phyloP scores from a whole-genome alignment of 2,329 filamentous ascomycete species.

The Knufia fluminis region DNA sequence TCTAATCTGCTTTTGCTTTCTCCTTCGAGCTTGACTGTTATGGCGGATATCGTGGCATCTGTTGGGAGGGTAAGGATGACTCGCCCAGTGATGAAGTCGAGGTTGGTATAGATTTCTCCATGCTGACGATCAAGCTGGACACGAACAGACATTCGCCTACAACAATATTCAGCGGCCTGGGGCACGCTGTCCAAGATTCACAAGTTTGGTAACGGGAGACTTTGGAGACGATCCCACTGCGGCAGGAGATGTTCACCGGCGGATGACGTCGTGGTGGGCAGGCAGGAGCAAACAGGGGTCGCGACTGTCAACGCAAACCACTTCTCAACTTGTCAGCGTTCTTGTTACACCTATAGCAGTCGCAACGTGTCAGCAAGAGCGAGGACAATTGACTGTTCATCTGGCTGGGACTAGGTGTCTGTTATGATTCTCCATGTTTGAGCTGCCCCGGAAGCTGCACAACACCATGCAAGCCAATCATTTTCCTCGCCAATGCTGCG shows the following conservation, averaged over 20 bases:
- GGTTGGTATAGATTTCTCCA: conserved; percentile 37
- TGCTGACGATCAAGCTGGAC: conserved; percentile 36
- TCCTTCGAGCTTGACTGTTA: conserved; percentile 42
- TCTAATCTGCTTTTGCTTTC: conserved; percentile 39
- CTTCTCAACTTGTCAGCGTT: not conserved
- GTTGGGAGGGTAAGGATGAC: conserved; percentile 34
- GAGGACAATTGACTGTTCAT: too few species aligned
- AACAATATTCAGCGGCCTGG: not conserved
- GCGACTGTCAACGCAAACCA: too few species aligned
- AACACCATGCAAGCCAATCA: not conserved
- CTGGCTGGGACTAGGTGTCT: too few species aligned
- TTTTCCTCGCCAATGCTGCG: conserved; percentile 1
- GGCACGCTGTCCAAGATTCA: not conserved
- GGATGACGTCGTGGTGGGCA: not conserved
- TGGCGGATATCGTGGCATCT: conserved; percentile 36
- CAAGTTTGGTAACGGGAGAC: not conserved
- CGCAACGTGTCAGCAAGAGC: too few species aligned
- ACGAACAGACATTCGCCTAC: conserved; percentile 34
- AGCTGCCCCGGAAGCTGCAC: not conserved
- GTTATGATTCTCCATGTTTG: not conserved
- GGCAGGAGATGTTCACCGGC: not conserved
- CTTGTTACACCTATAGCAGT: not conserved
- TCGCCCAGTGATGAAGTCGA: conserved; percentile 38
- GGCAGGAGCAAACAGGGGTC: too few species aligned
- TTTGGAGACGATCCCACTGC: not conserved